Conservation (phyloP, 208 protist species). For the Porcisia hertigi region DNA sequence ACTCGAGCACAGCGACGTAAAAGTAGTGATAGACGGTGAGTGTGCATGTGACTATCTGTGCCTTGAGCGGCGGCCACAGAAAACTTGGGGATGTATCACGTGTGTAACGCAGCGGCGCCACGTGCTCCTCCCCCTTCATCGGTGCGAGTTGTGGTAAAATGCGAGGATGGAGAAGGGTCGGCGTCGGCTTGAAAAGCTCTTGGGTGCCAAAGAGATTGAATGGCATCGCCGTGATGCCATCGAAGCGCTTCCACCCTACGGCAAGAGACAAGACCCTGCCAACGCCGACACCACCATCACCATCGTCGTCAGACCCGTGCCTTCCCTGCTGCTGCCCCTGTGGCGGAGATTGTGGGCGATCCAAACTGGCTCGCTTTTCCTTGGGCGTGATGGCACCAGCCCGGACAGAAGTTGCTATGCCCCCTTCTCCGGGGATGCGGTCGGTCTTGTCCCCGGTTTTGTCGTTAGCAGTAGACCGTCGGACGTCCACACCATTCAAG, state of each 20-base stretch:
- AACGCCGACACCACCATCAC: too few species aligned
- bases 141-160: constrained; percentile 15
- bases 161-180: constrained; percentile 10
- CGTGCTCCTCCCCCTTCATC: constrained; percentile 7
- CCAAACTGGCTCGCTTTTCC: too few species aligned
- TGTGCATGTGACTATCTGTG: constrained; percentile 25
- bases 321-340: too few species aligned
- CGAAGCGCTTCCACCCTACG: constrained; percentile 12
- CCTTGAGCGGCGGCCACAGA: constrained; percentile 31
- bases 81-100: constrained; percentile 2
- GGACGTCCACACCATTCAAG: too few species aligned
- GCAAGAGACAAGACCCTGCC: not conserved
- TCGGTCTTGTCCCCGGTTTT: too few species aligned
- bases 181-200: constrained; percentile 29
- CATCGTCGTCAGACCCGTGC: too few species aligned
- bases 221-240: constrained; percentile 30
- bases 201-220: constrained; percentile 39
- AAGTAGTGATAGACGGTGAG: constrained; percentile 34
- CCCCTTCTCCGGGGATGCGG: too few species aligned
- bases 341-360: too few species aligned
- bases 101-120: constrained; percentile 13
- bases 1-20: constrained; percentile 25
- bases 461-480: too few species aligned
- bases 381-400: too few species aligned
- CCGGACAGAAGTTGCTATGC: too few species aligned